phyloP scores from a whole-genome alignment of 2,329 filamentous ascomycete species.

The Thelonectria discophora region DNA sequence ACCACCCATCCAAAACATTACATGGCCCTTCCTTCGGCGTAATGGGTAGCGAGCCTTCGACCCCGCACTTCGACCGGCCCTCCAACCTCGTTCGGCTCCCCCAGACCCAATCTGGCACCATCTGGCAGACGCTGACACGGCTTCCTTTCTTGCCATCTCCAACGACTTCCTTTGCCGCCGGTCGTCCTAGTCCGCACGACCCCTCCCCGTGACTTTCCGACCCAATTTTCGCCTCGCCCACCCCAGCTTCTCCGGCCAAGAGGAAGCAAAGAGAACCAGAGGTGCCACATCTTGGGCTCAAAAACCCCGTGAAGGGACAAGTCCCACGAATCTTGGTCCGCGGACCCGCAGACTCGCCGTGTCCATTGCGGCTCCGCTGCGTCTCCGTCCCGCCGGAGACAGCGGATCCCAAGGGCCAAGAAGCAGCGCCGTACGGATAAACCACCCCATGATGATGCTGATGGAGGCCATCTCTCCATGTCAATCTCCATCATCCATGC shows the following conservation, averaged over 20 bases:
- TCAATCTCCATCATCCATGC: neutral
- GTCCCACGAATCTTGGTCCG: constrained; percentile 21
- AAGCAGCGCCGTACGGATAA: too few relatives aligned
- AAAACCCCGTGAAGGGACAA: too few relatives aligned
- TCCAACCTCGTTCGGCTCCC: constrained; percentile 2
- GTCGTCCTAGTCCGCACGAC: constrained; percentile 22
- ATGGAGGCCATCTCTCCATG: neutral
- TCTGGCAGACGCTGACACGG: constrained; percentile 9
- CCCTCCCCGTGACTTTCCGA: constrained; percentile 32
- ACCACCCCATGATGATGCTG: too few relatives aligned
- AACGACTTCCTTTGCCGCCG: constrained; percentile 20
- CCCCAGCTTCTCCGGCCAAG: too few relatives aligned
- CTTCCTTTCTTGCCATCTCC: constrained; percentile 12
- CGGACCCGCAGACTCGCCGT: constrained; percentile 40
- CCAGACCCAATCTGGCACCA: constrained; percentile 13
- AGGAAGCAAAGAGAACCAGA: too few relatives aligned
- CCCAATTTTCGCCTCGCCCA: constrained; percentile 24
- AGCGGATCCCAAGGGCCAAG: constrained; percentile 15
- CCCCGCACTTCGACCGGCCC: constrained; percentile 34
- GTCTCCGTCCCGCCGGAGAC: constrained; percentile 39
- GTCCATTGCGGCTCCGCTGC: constrained; percentile 43
- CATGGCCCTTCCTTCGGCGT: constrained; percentile 31
- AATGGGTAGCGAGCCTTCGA: constrained; percentile 39
- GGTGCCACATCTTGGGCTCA: too few relatives aligned
- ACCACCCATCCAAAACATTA: neutral